Percentiles rank a stretch among this genome's conserved stretches.
Conservation (phyloP, 345 rosid genomes). For the Pistacia integerrima region DNA sequence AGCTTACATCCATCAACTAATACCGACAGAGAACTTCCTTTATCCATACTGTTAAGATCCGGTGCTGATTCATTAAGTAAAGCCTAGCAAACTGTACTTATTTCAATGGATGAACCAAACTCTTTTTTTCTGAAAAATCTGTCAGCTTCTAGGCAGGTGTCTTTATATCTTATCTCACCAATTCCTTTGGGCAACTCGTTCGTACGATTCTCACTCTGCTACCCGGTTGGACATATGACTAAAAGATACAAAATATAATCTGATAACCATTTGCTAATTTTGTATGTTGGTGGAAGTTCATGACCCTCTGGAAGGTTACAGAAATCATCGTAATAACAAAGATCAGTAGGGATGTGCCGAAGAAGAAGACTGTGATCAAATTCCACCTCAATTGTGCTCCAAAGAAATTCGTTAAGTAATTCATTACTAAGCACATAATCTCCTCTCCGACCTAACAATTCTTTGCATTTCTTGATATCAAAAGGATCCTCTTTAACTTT, state of each 20-base stretch:
- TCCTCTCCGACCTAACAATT: conserved; percentile 13
- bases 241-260: conserved; percentile 20
- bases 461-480: neutral
- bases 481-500: fast-evolving
- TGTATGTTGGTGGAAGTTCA: neutral
- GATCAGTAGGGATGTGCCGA: conserved; percentile 28
- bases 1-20: conserved; percentile 8
- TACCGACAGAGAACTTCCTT: conserved; percentile 2
- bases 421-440: neutral
- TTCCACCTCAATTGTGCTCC: conserved; percentile 14
- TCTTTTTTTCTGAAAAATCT: conserved; percentile 3
- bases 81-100: neutral
- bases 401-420: neutral
- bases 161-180: neutral
- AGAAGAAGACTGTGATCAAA: conserved; percentile 27
- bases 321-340: conserved; percentile 20
- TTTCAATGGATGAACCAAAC: neutral
- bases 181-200: conserved; percentile 4
- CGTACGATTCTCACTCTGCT: too few relatives aligned
- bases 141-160: conserved; percentile 18
- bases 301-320: neutral
- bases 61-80: neutral
- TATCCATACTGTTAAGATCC: neutral
- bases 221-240: neutral
- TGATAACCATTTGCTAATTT: conserved; percentile 20